Evolutionary conservation across 1,284 basidiomycete species (phyloP).

Genomic region (Coniferiporia weirii): DNA sequence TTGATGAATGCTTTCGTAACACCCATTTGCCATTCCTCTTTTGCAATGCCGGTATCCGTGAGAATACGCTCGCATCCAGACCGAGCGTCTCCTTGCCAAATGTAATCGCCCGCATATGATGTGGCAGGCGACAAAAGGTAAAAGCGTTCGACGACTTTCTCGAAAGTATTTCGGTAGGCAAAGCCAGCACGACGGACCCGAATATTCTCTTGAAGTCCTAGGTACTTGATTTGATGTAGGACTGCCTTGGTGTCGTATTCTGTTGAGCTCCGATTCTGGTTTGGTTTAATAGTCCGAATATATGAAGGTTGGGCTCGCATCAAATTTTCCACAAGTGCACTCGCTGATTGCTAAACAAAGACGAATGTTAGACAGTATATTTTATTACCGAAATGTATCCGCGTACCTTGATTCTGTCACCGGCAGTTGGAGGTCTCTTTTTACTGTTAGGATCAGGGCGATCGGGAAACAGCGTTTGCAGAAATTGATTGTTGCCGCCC

Average conservation of each 20-base stretch:
- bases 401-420: constrained; percentile 91
- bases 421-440: constrained; percentile 96
- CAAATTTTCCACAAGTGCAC: constrained; percentile 91
- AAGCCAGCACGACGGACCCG: constrained; percentile 96
- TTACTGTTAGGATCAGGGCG: constrained; percentile 95
- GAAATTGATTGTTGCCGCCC: constrained; percentile 74
- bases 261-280: constrained; percentile 88
- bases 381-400: background rate
- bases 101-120: constrained; percentile 98
- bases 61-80: constrained; percentile 93
- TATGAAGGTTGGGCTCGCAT: constrained; percentile 97
- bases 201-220: constrained; percentile 98
- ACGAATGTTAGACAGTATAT: constrained; percentile 14
- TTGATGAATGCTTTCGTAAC: constrained; percentile 99
- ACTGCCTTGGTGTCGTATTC: constrained; percentile 96
- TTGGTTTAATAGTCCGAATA: constrained; percentile 99
- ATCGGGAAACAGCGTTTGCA: constrained; percentile 90
- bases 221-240: constrained; percentile 98
- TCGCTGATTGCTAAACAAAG: constrained; percentile 69
- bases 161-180: constrained; percentile 95
- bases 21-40: constrained; percentile 99
- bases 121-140: constrained; percentile 94
- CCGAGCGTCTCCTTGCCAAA: constrained; percentile 87
- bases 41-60: constrained; percentile 90
- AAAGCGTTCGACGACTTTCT: constrained; percentile 98